A percentile compares a stretch with the other conserved stretches of the same genome.
Evolutionary conservation across 108 stramenopile genomes (phyloP).

Genomic region (Fistulifera pelliculosa): DNA sequence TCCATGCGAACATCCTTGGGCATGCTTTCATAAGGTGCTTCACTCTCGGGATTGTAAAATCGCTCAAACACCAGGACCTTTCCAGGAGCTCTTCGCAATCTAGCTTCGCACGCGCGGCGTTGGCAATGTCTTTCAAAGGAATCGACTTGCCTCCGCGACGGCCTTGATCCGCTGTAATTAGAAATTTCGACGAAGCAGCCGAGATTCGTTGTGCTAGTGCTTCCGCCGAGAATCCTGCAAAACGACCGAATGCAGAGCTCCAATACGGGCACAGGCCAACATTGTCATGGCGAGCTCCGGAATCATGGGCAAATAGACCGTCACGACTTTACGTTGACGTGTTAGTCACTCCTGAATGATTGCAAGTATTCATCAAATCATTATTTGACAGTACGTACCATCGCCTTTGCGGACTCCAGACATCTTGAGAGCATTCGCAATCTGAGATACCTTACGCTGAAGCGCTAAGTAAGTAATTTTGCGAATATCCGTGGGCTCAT

Average conservation of each 20-base stretch:
- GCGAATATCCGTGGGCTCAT: constrained; percentile 71
- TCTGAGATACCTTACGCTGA: constrained; percentile 61
- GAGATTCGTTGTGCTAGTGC: constrained; percentile 85
- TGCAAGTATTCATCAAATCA: no score
- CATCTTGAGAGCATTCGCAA: constrained; percentile 87
- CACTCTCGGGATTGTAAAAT: constrained; percentile 21
- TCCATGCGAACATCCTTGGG: constrained; percentile 84
- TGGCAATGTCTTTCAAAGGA: constrained; percentile 83
- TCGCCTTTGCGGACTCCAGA: constrained; percentile 83
- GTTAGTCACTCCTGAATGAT: not conserved
- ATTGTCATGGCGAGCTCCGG: constrained; percentile 94
- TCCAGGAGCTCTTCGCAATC: constrained; percentile 56
- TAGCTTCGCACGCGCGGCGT: constrained; percentile 65
- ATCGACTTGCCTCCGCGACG: constrained; percentile 70
- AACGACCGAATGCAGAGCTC: constrained; percentile 96
- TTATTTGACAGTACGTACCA: constrained; percentile 9
- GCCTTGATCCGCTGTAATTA: constrained; percentile 85
- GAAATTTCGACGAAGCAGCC: constrained; percentile 71
- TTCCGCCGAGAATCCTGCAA: constrained; percentile 94
- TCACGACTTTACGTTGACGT: constrained; percentile 48
- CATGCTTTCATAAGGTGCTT: constrained; percentile 19
- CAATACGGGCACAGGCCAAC: constrained; percentile 96
- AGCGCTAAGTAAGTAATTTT: constrained; percentile 69
- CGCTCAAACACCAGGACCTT: constrained; percentile 86
- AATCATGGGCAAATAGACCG: constrained; percentile 99